Base-by-base conservation (phyloP, 2,329 filamentous ascomycete genomes). In the Pseudogymnoascus sp. region DNA sequence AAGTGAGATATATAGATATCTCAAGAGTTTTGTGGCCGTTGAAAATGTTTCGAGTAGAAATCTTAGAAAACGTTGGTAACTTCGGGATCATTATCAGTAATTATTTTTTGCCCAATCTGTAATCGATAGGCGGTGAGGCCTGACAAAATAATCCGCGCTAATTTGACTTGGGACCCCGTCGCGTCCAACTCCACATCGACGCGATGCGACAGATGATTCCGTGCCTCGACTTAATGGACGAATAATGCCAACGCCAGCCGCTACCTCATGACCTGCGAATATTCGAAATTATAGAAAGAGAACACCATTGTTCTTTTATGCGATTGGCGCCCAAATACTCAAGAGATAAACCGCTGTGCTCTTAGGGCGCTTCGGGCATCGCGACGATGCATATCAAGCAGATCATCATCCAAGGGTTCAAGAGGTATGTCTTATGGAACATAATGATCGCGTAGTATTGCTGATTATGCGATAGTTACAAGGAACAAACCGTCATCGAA, bases 361-460 rank as follows among this genome's bases (percentile, higher is more conserved):
- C 48, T n/a, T 55, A 55, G 27, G 21, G 39, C 35, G 33, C 45
- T 63, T 48, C n/a, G 21, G 40, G 27, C 40, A 37, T 52, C 62
- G 59, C 69, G 61, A 81, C 74, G 69, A 96, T 97, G 92, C 94
- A 95, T 80, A 97, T 99, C 83, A 99, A 99, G 77, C 94, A 99
- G 80, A 97, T 97, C 76, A 97, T 97, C 76, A 97, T 99, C 74
- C 94, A 99, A 77, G 94, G 94, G 86, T 99, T 99, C 80, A 99
- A 99, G 79, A 97, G 92, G 92, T 95, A 76, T 68, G 77, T 1
- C 9, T 7, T 42, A n/a, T 48, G 31, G 13, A 55, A 33, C n/a
- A 66, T 69, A 63, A 67, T 37, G 42, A 21, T 31, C 6, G 25
- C 33, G 18, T 33, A 45, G 21, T 6, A 71, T 65, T 39, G 48